phyloP scores from a whole-genome alignment of 2,329 filamentous ascomycete genomes.

The Drechmeria coniospora region DNA sequence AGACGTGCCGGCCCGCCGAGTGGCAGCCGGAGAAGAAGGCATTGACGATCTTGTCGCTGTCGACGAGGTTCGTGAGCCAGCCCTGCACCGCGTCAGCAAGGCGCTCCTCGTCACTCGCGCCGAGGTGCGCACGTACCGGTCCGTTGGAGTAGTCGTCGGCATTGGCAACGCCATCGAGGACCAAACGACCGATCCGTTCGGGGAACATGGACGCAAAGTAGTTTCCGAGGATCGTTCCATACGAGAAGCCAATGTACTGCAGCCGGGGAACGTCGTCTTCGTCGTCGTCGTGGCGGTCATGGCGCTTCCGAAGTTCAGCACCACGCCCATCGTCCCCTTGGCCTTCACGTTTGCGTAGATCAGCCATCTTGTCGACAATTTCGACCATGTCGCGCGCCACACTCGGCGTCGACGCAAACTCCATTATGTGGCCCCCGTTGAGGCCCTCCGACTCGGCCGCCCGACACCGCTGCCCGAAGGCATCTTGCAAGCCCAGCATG shows the following conservation, averaged over 20 bases:
- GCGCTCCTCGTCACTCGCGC: no score
- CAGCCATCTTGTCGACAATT: constrained; percentile 25
- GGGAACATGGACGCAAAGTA: constrained; percentile 21
- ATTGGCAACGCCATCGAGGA: constrained; percentile 24
- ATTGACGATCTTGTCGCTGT: constrained; percentile 19
- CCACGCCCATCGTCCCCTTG: neutral
- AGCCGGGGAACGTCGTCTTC: constrained; percentile 14
- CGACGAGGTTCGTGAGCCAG: constrained; percentile 21
- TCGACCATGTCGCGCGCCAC: constrained; percentile 28
- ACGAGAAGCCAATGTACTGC: constrained; percentile 36
- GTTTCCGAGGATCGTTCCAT: constrained; percentile 21
- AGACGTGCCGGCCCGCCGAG: constrained; percentile 10
- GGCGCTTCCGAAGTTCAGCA: neutral
- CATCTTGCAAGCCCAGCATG: constrained; percentile 11
- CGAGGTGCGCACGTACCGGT: constrained; percentile 16
- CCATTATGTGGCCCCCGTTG: constrained; percentile 13
- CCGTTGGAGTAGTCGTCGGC: constrained; percentile 18
- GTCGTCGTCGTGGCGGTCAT: neutral
- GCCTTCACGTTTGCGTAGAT: constrained; percentile 10
- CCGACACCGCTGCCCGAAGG: constrained; percentile 15
- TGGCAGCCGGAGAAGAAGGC: constrained; percentile 22
- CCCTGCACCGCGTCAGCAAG: constrained; percentile 7
- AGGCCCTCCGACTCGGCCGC: constrained; percentile 2
- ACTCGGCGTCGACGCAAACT: constrained; percentile 19
- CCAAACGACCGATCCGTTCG: constrained; percentile 22